Base-by-base conservation (phyloP, 306 rosid genomes). In the Cyamopsis tetragonoloba region DNA sequence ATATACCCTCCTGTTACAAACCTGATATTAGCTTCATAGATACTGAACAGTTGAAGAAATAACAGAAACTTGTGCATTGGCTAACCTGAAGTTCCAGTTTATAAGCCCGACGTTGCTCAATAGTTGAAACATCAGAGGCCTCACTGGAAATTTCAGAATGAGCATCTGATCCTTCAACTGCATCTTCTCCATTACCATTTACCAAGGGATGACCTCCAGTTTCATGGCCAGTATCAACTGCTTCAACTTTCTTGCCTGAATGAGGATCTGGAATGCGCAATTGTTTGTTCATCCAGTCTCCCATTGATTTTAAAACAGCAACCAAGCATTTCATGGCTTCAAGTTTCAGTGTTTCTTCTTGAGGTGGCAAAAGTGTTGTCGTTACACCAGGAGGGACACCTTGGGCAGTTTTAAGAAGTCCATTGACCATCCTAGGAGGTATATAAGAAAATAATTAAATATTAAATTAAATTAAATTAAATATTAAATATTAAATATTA, bases 1-100 rank as follows among this genome's bases (percentile, higher is more conserved):
- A 95, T 85, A 95, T 95, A 80, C 97, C 99, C 88, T 95, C 97
- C 99, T 95, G 99, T 92, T 96, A 95, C 64, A 88, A 85, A 75
- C 78, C 50, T 68, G 30, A 66, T 60, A 81, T 91, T 74, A 86
- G 88, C 62, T 77, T 82, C 79, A 75, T 38, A 23, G 42, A 64
- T 34, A 55, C 65, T 38, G 53, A 66, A 50, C 37, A 30, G 44
- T 66, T 20, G 53, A 70, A 68, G 78, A n/a, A 63, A 50, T 41
- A 73, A 43, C 51, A 34, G 51, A 65, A 62, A 60, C 32, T 51
- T 8, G 5, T 1, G 61, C 64, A 38, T 12, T 47, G 56, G 46
- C 85, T 75, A 78, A 95, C 99, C 89, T 91, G 97, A 83, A 95
- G 99, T 84, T 95, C 96, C 80, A 95, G 88, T 83, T 95, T 90